Evolutionary conservation across 2,329 filamentous ascomycete species (phyloP).

Genomic region (Pestalotiopsis sp.): DNA sequence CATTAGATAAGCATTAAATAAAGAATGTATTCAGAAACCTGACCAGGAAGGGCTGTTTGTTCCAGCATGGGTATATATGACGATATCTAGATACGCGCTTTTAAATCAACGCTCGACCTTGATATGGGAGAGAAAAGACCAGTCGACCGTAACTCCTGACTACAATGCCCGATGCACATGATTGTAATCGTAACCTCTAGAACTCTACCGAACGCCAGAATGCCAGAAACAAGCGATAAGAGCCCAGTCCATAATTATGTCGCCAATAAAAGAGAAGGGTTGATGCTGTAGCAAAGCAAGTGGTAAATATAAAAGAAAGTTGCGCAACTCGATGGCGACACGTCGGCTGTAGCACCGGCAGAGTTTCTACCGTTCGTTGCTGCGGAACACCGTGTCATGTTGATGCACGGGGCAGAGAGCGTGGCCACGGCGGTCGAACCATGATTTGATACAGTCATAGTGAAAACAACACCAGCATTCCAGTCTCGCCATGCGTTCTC

Average conservation of each 20-base stretch:
- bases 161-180: not conserved
- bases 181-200: not conserved
- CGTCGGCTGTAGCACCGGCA: not conserved
- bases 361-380: not conserved
- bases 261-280: not conserved
- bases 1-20: not conserved
- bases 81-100: not conserved
- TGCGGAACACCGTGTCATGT: slow-evolving; percentile 44
- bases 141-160: not conserved
- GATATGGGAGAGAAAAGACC: not conserved
- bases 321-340: not conserved
- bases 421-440: slow-evolving; percentile 63
- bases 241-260: not conserved
- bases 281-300: not conserved
- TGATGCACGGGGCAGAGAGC: slow-evolving; percentile 69
- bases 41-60: not conserved
- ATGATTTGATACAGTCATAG: slow-evolving; percentile 60
- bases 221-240: not conserved
- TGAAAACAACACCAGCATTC: slow-evolving; percentile 71
- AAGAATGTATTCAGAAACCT: not conserved
- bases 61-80: not conserved
- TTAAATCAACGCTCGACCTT: not conserved
- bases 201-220: not conserved
- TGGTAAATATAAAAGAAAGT: not conserved
- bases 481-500: slow-evolving; percentile 64